These are phyloP conservation scores for Hypoxylon subgilvum DNA, from an alignment of 495 filamentous ascomycete genomes.

Conservation along the genomic window DNA sequence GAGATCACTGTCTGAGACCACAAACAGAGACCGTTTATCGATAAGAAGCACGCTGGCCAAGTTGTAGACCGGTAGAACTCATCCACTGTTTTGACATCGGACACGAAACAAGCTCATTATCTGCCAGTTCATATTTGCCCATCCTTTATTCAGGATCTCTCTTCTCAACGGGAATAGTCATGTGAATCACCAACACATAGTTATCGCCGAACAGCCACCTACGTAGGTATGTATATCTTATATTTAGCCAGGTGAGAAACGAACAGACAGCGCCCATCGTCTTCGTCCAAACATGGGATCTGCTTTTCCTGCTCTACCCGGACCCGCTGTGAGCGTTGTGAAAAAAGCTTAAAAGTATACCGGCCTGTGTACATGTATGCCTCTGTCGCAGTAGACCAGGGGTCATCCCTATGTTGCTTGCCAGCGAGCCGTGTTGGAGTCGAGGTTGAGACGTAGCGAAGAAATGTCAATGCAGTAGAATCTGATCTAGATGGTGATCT, in stretches of 20 bases:
- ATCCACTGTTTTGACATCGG: slow-evolving; percentile 17
- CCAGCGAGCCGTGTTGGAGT: slow-evolving; percentile 20
- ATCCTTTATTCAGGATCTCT: background rate
- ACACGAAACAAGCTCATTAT: slow-evolving; percentile 23
- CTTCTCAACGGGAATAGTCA: background rate
- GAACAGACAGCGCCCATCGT: slow-evolving; percentile 9
- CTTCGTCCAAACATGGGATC: slow-evolving; percentile 29
- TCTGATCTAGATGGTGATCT: slow-evolving; percentile 31
- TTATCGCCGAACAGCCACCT: no score
- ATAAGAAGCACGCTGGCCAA: slow-evolving; percentile 22
- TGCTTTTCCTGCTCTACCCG: slow-evolving; percentile 23
- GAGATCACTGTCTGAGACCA: no score
- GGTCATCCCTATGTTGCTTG: background rate
- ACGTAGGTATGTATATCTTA: background rate
- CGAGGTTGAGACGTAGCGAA: slow-evolving; percentile 24
- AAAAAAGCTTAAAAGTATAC: slow-evolving; percentile 28
- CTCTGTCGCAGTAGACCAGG: background rate
- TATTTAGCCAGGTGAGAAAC: background rate
- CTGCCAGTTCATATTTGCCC: background rate
- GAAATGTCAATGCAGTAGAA: slow-evolving; percentile 22
- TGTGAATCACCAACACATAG: no score
- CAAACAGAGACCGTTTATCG: slow-evolving; percentile 15
- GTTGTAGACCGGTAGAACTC: slow-evolving; percentile 21
- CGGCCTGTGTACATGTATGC: no score
- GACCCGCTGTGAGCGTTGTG: slow-evolving; percentile 17